Base-by-base conservation (phyloP, 371 early-diverging fungal species). In the Vairimorpha apis region DNA sequence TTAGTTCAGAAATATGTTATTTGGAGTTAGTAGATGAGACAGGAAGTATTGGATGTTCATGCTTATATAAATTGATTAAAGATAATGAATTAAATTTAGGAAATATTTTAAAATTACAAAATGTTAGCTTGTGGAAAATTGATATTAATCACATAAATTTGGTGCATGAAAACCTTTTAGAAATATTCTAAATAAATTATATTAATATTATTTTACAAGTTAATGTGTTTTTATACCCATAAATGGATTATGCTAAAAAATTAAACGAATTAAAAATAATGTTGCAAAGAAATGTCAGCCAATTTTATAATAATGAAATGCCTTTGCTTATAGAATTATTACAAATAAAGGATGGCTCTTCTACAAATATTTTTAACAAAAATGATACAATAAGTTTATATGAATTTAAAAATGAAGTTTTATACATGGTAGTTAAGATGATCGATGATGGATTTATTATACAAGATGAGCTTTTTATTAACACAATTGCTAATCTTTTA, bases 351-450 rank as follows among this genome's bases (percentile, higher is more conserved):
- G 41, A 56, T 21, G 74, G 70, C 29, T 69, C 76, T 21, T 62
- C 32, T 43, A 74, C 55, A 35, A 75, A 75, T 37, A 63, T 47
- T 32, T 37, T 18, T 8, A 60, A 69, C 25, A 74, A 78, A n/a
- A 67, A 63, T 44, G 63, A 74, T 27, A 38, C 37, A 7, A 68
- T 78, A 23, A 37, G 45, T 35, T n/a, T 62, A 7, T 66, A 70
- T 23, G 69, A 64, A 33, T 35, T 78, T 18, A 74, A 78, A 53
- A 43, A 74, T 21, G 76, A 74, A 7, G 60, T 67, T 12, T 27
- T 70, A 32, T 41, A 47, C 45, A 44, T 78, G 0, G 32, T 78
- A 5, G 65, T 68, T 13, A 65, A 30, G 41, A 13, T 74, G 10
- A 65, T 69, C 10, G 58, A 64, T 25, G 69, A 69, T 43, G 65